Percentiles rank a stretch among this genome's conserved stretches.
These are phyloP conservation scores for Cystofilobasidium capitatum DNA, from an alignment of 768 basidiomycete species.

Conservation along the genomic window DNA sequence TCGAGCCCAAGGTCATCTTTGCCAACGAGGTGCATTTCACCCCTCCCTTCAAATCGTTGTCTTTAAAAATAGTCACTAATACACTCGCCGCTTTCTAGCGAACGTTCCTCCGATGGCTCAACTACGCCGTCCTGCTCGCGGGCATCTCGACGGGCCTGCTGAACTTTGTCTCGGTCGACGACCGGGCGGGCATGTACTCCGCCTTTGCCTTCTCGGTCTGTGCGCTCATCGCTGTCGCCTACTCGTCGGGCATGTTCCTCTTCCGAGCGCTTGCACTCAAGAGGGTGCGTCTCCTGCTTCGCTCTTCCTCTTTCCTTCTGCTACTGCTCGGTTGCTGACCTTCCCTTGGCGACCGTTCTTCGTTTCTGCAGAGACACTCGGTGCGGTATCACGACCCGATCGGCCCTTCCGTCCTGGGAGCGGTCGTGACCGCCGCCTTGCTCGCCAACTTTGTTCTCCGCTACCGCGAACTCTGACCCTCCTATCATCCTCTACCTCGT, in stretches of 20 bases:
- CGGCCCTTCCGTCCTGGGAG: slow-evolving; percentile 37
- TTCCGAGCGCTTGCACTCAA: slow-evolving; percentile 35
- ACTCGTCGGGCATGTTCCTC: slow-evolving; percentile 44
- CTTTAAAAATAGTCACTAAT: background rate
- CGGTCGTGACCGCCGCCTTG: slow-evolving; percentile 56
- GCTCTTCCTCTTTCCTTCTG: background rate
- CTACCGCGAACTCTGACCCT: slow-evolving; percentile 11
- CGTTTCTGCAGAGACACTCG: slow-evolving; percentile 29
- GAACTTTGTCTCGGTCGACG: slow-evolving; percentile 38
- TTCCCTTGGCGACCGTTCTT: background rate
- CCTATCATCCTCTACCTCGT: background rate
- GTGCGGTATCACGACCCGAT: slow-evolving; percentile 38
- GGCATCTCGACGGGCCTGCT: slow-evolving; percentile 76
- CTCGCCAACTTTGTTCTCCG: slow-evolving; percentile 66
- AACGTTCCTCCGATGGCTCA: slow-evolving; percentile 67
- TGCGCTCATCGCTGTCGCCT: slow-evolving; percentile 79
- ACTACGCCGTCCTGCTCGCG: slow-evolving; percentile 75
- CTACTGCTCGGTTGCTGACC: background rate
- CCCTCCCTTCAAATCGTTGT: background rate
- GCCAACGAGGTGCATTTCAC: slow-evolving; percentile 46
- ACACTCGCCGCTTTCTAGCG: slow-evolving; percentile 8
- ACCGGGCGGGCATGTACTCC: slow-evolving; percentile 64
- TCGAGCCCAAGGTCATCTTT: slow-evolving; percentile 92
- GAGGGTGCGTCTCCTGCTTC: slow-evolving; percentile 10
- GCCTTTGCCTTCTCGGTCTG: slow-evolving; percentile 80